These are phyloP conservation scores for Peniophora sp. DNA, from an alignment of 1,284 basidiomycete species.

Conservation along the genomic window DNA sequence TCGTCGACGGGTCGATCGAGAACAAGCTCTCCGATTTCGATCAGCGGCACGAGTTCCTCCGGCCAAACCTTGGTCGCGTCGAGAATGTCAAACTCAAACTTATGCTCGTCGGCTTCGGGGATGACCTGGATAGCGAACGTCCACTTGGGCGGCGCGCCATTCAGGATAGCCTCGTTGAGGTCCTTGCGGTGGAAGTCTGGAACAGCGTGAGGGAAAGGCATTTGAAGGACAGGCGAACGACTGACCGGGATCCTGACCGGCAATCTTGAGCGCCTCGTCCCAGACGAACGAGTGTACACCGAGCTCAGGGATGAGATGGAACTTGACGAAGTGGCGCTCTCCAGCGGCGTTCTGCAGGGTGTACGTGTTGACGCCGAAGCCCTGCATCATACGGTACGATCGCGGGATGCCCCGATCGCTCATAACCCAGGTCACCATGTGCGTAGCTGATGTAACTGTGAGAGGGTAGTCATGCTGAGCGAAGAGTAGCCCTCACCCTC, in stretches of 20 bases:
- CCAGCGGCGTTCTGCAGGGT: slow-evolving; percentile 61
- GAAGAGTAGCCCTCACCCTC: too few relatives aligned
- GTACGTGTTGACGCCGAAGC: slow-evolving; percentile 80
- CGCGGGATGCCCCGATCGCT: slow-evolving; percentile 77
- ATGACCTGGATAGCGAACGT: slow-evolving; percentile 74
- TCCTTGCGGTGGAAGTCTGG: slow-evolving; percentile 77
- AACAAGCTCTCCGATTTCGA: slow-evolving; percentile 69
- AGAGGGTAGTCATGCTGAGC: too few relatives aligned
- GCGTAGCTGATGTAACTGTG: slow-evolving; percentile 37
- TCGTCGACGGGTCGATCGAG: slow-evolving; percentile 59
- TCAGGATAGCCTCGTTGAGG: slow-evolving; percentile 68
- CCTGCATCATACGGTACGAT: slow-evolving; percentile 82
- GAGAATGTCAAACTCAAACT: slow-evolving; percentile 77
- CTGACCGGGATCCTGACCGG: slow-evolving; percentile 69
- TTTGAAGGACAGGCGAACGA: background rate
- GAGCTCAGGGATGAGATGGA: slow-evolving; percentile 75
- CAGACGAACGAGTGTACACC: slow-evolving; percentile 77
- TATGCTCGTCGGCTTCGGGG: slow-evolving; percentile 56
- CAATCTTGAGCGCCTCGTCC: slow-evolving; percentile 81
- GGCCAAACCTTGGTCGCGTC: slow-evolving; percentile 85
- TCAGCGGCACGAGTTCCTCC: slow-evolving; percentile 67
- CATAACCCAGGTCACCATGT: slow-evolving; percentile 81
- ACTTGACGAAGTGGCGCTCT: slow-evolving; percentile 77
- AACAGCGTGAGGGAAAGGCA: too few relatives aligned
- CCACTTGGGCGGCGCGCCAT: slow-evolving; percentile 65